Percentiles rank a stretch among this genome's conserved stretches.
phyloP scores from a whole-genome alignment of 2,329 filamentous ascomycete genomes.

The Fusarium poae region DNA sequence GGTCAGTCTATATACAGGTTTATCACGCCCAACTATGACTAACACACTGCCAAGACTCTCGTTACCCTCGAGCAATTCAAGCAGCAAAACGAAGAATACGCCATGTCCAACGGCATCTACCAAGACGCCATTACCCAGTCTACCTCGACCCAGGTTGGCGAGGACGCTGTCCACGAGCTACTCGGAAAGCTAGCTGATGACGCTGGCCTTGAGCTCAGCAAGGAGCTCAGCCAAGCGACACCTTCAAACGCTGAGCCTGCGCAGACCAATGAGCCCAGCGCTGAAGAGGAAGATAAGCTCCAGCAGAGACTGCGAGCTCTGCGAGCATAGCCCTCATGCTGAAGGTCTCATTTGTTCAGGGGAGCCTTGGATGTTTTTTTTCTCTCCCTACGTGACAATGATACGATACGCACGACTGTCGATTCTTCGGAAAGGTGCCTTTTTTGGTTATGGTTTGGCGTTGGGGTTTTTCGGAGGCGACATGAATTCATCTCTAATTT shows the following conservation, averaged over 20 bases:
- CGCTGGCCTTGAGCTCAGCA: slow-evolving; percentile 83
- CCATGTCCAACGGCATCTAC: slow-evolving; percentile 79
- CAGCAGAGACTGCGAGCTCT: slow-evolving; percentile 70
- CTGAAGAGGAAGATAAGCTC: slow-evolving; percentile 83
- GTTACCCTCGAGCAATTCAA: slow-evolving; percentile 72
- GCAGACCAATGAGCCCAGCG: slow-evolving; percentile 74
- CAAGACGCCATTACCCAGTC: slow-evolving; percentile 86
- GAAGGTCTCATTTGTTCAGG: background rate
- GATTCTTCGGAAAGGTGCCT: slow-evolving; percentile 6
- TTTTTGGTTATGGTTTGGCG: slow-evolving; percentile 44
- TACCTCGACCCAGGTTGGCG: slow-evolving; percentile 77
- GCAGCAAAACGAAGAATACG: slow-evolving; percentile 73
- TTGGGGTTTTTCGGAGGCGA: slow-evolving; percentile 36
- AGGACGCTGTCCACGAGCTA: slow-evolving; percentile 88
- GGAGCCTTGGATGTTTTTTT: background rate
- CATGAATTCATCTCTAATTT: slow-evolving; percentile 28
- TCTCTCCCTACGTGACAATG: background rate
- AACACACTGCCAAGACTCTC: slow-evolving; percentile 61
- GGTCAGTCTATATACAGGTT: slow-evolving; percentile 48
- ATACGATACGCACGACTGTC: slow-evolving; percentile 11
- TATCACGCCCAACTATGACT: background rate
- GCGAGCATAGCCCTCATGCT: slow-evolving; percentile 58
- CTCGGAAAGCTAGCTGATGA: slow-evolving; percentile 90
- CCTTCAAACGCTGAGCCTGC: slow-evolving; percentile 70
- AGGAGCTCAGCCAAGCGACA: slow-evolving; percentile 74